Percentiles rank a stretch among this genome's conserved stretches.
Evolutionary conservation across 2,329 filamentous ascomycete species (phyloP).

Genomic region (Fusarium buxicola): DNA sequence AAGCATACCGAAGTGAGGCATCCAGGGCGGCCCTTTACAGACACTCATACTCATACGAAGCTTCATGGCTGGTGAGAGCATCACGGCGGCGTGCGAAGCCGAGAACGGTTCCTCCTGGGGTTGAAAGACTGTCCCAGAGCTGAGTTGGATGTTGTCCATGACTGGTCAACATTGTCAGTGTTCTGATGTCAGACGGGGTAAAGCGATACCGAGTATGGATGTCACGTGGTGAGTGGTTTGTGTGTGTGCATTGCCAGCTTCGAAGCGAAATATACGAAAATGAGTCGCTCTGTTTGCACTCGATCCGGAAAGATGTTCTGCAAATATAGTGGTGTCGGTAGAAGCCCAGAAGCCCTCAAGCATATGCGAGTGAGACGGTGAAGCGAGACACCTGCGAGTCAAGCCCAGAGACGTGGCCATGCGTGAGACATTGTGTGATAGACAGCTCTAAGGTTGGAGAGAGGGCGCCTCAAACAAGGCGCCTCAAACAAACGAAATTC

Average conservation of each 20-base stretch:
- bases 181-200: conserved; percentile 41
- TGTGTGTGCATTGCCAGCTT: background rate
- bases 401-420: background rate
- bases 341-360: background rate
- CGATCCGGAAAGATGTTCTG: background rate
- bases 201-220: conserved; percentile 31
- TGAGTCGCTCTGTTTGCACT: background rate
- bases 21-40: background rate
- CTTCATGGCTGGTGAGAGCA: background rate
- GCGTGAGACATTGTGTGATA: background rate
- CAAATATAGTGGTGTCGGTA: background rate
- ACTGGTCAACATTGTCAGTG: conserved; percentile 5
- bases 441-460: background rate
- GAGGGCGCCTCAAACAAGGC: too few relatives aligned
- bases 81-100: background rate
- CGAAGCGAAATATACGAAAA: conserved; percentile 15
- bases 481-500: conserved; percentile 2
- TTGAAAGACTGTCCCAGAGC: conserved; percentile 2
- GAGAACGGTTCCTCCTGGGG: background rate
- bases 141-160: conserved; percentile 8
- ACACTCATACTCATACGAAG: background rate
- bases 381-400: background rate
- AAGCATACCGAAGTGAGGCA: background rate
- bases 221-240: conserved; percentile 1
- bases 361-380: background rate